Base-by-base conservation (phyloP, 768 basidiomycete genomes). In the Tricholoma saponaceum region DNA sequence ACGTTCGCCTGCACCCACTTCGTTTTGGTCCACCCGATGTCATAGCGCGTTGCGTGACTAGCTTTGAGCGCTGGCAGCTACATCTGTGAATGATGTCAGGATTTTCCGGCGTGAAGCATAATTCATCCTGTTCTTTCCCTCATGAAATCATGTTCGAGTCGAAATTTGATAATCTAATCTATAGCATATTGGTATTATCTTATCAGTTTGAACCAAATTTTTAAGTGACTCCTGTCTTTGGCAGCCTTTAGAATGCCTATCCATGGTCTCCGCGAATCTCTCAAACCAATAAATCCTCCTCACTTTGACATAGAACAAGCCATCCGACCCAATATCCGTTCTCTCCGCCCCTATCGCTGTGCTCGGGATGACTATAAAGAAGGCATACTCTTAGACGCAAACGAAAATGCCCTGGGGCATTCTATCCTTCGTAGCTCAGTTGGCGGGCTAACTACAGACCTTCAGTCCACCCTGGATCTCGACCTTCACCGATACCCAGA, bases 341-440 rank as follows among this genome's bases (percentile, higher is more conserved):
- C 91, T 0, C 78, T 99, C 13, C 85, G 87, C 50, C 97, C 97
- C 0, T 98, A 99, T 72, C 86, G 95, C 28, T 98, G 95, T 65
- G 97, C 97, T 0, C 80, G 97, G 49, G 96, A 99, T 66, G 96
- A 99, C 75, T 99, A 97, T 74, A 84, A 86, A 50, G 76, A 83
- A 2, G 95, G 95, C 22, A 87, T 98, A 65, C 83, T 99, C 25
- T 83, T 99, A 20, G 97, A 99, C 64, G 97, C 97, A 13, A 99
- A 99, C 73, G 97, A 99, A 76, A 98, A 99, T 69, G 83, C 96
- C 0, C 79, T 95, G 33, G 96, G 97, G 0, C 91, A 92, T 67
- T 87, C 91, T 2, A 88, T 98, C 35, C 74, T 79, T 23, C 61
- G 67, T n/a, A 46, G 37, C n/a, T 35, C 60, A 55, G 37, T 26